Evolutionary conservation across 345 rosid genomes (phyloP).

Genomic region (Salix arbutifolia): DNA sequence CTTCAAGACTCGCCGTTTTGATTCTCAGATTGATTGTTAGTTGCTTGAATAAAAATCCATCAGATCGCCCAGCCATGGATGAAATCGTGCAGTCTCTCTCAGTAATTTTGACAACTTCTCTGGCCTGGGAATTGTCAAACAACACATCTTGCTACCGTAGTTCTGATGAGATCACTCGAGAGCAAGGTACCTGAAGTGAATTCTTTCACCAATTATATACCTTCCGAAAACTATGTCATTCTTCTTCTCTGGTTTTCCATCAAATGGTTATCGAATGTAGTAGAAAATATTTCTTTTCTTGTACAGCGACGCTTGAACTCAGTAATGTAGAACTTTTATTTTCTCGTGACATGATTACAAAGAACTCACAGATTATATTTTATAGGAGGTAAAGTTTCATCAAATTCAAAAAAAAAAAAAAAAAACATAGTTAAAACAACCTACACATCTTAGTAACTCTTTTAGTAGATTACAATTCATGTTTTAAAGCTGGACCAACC

Average conservation of each 20-base stretch:
- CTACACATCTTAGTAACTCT: background rate
- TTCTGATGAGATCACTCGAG: conserved; percentile 9
- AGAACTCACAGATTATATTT: no score
- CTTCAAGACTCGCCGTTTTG: conserved; percentile 37
- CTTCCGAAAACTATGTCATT: background rate
- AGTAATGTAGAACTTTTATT: background rate
- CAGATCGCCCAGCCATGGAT: conserved; percentile 65
- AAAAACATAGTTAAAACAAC: no score
- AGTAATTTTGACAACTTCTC: conserved; percentile 39
- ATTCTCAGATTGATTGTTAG: conserved; percentile 39
- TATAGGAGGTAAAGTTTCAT: no score
- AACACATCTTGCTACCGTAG: background rate
- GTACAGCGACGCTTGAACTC: background rate
- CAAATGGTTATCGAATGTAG: background rate
- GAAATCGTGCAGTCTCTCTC: conserved; percentile 49
- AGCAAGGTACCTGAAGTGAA: background rate
- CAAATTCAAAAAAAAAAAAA: no score
- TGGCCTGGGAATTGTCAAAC: conserved; percentile 34
- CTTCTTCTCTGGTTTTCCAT: background rate
- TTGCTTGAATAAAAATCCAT: conserved; percentile 58
- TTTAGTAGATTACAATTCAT: background rate
- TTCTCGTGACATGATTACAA: no score
- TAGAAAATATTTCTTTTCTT: background rate
- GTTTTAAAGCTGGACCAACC: background rate
- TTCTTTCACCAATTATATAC: background rate